Evolutionary conservation across 768 basidiomycete species (phyloP), one percentile per base, ranked within the genome.

Genomic region (Tricholoma sp.): DNA sequence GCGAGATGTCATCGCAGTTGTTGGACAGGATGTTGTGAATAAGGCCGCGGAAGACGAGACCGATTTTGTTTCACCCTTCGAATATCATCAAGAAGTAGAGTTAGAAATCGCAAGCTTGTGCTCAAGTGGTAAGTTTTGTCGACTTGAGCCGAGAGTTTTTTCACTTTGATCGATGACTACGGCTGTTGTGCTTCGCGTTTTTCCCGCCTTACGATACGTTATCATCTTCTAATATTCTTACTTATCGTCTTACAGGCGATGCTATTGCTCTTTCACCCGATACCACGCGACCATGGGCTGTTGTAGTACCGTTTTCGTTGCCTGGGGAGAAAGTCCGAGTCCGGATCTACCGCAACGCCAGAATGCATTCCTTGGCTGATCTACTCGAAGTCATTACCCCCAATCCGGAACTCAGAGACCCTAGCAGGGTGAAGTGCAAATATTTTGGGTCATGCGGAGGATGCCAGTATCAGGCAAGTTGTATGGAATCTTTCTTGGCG

Each of bases 361-460:
- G 84, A 31, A 72, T 91, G 60, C 81, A 90, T 67, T 92, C 91
- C 5, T 78, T 83, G 56, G 93, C 86, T 5, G 90, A 94, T 63
- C 77, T 94, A 0, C 37, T 96, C 5, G 76, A 81, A 49, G 75
- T 94, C 24, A 57, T 88, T 32, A 71, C 70, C 1, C 82, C 86
- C n/a, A 94, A 89, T 67, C 59, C 67, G 0, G 79, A 78, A 37
- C 71, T 89, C 55, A 75, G 94, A 53, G 90, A 94, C 62, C 75
- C 83, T 62, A 76, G 70, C 27, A 74, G 82, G 21, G 80, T 90
- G 0, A 76, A 79, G 59, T 98, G 96, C 73, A 82, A 84, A 59
- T 94, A 98, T 68, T 98, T 97, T 74, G 89, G 89, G 0, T 76
- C 74, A 37, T 98, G 95, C 70, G 91, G 83, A 0, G 96, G 96